Evolutionary conservation across 148 eudicot species (phyloP).

Genomic region (Diospyros kaki): DNA sequence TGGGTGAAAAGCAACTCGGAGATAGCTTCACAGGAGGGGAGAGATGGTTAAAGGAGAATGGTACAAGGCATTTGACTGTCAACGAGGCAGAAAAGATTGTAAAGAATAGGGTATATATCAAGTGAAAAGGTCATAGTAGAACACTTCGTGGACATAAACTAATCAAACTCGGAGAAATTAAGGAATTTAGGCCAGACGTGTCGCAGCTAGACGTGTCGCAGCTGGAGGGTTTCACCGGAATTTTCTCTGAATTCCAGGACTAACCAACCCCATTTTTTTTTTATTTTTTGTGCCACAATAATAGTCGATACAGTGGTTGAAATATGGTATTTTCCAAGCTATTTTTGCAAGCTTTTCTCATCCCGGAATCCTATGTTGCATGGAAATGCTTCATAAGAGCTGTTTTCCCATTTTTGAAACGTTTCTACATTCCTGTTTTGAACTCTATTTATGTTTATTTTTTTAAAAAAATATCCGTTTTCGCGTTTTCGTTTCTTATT

Average conservation of each 20-base stretch:
- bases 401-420: background rate
- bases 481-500: no score
- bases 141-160: background rate
- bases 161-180: background rate
- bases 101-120: slow-evolving; percentile 31
- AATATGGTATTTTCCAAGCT: background rate
- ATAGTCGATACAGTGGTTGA: background rate
- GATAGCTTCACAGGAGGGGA: slow-evolving; percentile 42
- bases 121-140: slow-evolving; percentile 14
- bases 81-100: slow-evolving; percentile 65
- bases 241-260: background rate
- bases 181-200: background rate
- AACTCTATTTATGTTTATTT: background rate
- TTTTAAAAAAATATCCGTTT: no score
- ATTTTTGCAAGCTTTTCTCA: background rate
- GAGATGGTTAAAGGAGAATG: slow-evolving; percentile 54
- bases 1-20: slow-evolving; percentile 46
- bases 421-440: background rate
- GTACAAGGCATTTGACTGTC: slow-evolving; percentile 62
- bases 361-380: background rate
- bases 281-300: background rate
- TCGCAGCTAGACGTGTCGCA: background rate
- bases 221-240: background rate
- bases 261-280: background rate
- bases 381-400: background rate